A percentile compares a stretch with the other conserved stretches of the same genome.
Evolutionary conservation across 306 rosid genomes (phyloP).

Genomic region (Castanea mollissima): DNA sequence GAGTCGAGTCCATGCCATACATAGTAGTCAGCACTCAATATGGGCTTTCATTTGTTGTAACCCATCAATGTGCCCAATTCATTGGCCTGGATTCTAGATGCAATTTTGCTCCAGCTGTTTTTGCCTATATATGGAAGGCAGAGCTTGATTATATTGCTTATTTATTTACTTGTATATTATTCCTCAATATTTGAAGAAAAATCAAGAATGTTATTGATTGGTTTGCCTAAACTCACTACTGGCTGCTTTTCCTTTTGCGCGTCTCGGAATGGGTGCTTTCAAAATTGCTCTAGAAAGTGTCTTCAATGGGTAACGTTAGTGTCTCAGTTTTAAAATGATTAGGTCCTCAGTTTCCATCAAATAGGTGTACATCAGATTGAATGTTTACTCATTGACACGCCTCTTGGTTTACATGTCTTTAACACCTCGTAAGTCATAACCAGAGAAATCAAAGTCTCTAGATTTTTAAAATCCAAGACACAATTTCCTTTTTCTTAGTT

Average conservation of each 20-base stretch:
- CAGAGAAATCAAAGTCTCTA: not conserved
- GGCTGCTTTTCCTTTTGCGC: conserved; percentile 91
- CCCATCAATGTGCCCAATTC: not conserved
- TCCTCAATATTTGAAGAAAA: not conserved
- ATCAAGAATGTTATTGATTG: not conserved
- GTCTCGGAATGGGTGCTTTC: conserved; percentile 96
- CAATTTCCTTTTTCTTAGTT: not conserved
- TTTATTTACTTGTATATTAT: not conserved
- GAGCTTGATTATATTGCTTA: not conserved
- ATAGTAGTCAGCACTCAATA: not conserved
- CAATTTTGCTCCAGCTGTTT: not conserved
- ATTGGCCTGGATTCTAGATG: not conserved
- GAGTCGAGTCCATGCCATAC: not conserved
- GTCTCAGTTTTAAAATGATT: conserved; percentile 1
- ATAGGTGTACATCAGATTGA: not conserved
- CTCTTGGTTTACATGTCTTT: not conserved
- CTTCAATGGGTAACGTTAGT: conserved; percentile 60
- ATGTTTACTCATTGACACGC: not conserved
- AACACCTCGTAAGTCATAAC: not conserved
- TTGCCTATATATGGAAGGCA: not conserved
- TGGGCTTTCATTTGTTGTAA: not conserved
- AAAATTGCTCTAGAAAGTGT: conserved; percentile 83
- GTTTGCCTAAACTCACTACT: conserved; percentile 1
- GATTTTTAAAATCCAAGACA: not conserved
- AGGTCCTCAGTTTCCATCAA: not conserved